These are phyloP conservation scores for Rhododendron mucronatum DNA, from an alignment of 148 eudicot species.

Conservation along the genomic window DNA sequence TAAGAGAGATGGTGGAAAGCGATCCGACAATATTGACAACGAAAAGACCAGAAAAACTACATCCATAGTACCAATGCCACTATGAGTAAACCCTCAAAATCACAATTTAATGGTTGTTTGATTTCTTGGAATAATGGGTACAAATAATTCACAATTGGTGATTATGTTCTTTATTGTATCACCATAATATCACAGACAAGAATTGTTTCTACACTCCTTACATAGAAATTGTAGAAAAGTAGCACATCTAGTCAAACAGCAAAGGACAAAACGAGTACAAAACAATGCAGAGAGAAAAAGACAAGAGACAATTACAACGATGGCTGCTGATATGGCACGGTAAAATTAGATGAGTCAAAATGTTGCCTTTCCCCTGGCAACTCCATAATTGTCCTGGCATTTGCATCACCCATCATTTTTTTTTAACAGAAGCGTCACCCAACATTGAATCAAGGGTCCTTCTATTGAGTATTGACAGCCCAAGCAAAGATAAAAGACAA, in stretches of 20 bases:
- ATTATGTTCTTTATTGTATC: not conserved
- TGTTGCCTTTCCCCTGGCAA: too few relatives aligned
- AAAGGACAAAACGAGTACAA: not conserved
- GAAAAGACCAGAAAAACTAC: too few relatives aligned
- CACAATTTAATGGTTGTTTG: not conserved
- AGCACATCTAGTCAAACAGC: not conserved
- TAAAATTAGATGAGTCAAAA: too few relatives aligned
- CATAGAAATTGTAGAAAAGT: not conserved
- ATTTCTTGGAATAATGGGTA: not conserved
- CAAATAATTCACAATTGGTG: not conserved
- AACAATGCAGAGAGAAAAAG: not conserved
- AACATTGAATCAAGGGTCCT: not conserved
- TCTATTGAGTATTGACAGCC: not conserved
- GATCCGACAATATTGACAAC: too few relatives aligned
- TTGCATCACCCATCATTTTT: not conserved
- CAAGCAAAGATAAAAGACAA: not conserved
- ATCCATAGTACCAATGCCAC: too few relatives aligned
- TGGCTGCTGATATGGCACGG: too few relatives aligned
- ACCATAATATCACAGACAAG: not conserved
- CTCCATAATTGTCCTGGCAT: not conserved
- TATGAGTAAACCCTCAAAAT: too few relatives aligned
- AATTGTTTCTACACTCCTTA: not conserved
- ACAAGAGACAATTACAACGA: too few relatives aligned
- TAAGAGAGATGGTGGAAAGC: too few relatives aligned
- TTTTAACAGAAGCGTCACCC: not conserved